These are phyloP conservation scores for Clitopilus passeckerianus DNA, from an alignment of 768 basidiomycete species.

Conservation along the genomic window DNA sequence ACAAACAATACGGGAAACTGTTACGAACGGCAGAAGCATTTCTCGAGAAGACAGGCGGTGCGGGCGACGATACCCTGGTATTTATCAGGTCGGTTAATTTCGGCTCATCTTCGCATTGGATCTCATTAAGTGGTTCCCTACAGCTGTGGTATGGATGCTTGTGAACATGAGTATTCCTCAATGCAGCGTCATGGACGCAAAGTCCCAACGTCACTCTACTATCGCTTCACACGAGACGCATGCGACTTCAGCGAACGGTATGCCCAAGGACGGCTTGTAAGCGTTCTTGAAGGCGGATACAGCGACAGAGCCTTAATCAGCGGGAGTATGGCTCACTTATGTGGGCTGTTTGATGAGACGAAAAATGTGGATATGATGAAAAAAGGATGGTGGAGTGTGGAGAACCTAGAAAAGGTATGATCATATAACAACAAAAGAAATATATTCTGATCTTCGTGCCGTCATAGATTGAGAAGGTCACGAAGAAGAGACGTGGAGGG, in stretches of 20 bases:
- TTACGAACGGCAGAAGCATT: constrained; percentile 69
- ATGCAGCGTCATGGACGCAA: constrained; percentile 94
- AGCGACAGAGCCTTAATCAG: constrained; percentile 85
- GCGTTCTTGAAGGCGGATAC: constrained; percentile 94
- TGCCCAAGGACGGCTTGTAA: constrained; percentile 68
- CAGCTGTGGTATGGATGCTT: constrained; percentile 94
- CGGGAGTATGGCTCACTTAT: constrained; percentile 77
- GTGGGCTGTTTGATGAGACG: constrained; percentile 50
- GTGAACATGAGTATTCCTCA: constrained; percentile 81
- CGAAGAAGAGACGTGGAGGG: constrained; percentile 55
- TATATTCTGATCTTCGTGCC: background rate
- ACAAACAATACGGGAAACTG: constrained; percentile 53
- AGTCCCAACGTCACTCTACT: constrained; percentile 83
- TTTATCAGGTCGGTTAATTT: constrained; percentile 85
- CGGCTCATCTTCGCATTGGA: background rate
- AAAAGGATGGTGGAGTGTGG: constrained; percentile 59
- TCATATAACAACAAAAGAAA: constrained; percentile 7
- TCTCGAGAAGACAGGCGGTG: constrained; percentile 57
- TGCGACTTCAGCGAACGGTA: constrained; percentile 58
- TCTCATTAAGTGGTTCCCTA: background rate
- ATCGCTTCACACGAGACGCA: constrained; percentile 75
- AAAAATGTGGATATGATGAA: constrained; percentile 29
- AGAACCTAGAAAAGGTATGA: constrained; percentile 58
- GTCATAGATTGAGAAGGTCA: constrained; percentile 57
- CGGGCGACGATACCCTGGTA: constrained; percentile 67